Evolutionary conservation across 352 stramenopile species (phyloP).

Genomic region (Pythium chondricola): DNA sequence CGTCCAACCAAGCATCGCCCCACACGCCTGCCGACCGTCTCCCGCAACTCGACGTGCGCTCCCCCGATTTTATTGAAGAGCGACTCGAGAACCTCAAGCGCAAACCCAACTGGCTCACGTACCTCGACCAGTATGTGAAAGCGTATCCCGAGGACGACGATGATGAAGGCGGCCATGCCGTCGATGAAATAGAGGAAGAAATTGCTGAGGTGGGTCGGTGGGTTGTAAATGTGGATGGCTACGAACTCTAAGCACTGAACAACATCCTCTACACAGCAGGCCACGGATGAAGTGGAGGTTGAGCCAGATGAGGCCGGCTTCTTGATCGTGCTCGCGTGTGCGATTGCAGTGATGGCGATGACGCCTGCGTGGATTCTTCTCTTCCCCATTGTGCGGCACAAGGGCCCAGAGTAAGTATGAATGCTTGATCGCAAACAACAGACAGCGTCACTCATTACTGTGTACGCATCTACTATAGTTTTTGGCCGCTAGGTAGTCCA

Average conservation of each 20-base stretch:
- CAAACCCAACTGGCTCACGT: slow-evolving; percentile 48
- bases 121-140: slow-evolving; percentile 70
- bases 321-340: slow-evolving; percentile 46
- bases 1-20: slow-evolving; percentile 22
- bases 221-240: slow-evolving; percentile 1
- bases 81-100: slow-evolving; percentile 84
- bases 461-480: slow-evolving; percentile 26
- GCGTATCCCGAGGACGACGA: slow-evolving; percentile 40
- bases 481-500: slow-evolving; percentile 62
- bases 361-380: slow-evolving; percentile 56
- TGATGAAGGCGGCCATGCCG: slow-evolving; percentile 6
- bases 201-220: neutral
- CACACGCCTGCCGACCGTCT: slow-evolving; percentile 16
- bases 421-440: no score
- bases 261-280: no score
- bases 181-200: neutral
- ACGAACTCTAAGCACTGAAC: no score
- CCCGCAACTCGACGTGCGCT: slow-evolving; percentile 58
- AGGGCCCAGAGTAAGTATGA: slow-evolving; percentile 38
- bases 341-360: slow-evolving; percentile 36
- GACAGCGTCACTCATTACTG: neutral
- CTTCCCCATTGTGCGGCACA: slow-evolving; percentile 46
- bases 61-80: slow-evolving; percentile 80
- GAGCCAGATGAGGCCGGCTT: slow-evolving; percentile 25
- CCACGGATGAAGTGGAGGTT: neutral